A percentile compares a stretch with the other conserved stretches of the same genome.
phyloP scores from a whole-genome alignment of 73 alveolate species.

The Durusdinium trenchii region DNA sequence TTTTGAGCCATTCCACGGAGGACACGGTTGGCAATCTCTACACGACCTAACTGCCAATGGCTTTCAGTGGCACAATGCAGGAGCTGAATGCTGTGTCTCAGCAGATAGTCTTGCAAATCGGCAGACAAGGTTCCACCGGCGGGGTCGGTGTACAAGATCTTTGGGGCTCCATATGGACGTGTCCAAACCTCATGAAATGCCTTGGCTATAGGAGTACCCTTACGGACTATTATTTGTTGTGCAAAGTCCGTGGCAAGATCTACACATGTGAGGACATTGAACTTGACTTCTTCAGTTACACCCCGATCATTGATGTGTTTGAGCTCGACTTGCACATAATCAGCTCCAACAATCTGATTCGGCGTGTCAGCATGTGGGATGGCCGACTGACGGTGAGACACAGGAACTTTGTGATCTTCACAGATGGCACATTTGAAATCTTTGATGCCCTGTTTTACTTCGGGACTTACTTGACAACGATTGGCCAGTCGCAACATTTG shows the following conservation, averaged over 20 bases:
- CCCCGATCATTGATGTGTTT: neutral
- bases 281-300: neutral
- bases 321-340: constrained; percentile 40
- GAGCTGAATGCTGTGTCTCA: neutral
- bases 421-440: neutral
- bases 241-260: constrained; percentile 12
- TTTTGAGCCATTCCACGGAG: neutral
- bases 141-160: neutral
- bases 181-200: constrained; percentile 7
- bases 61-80: constrained; percentile 2
- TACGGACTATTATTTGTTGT: neutral
- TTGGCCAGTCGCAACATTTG: constrained; percentile 53
- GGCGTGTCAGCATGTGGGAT: neutral
- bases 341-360: constrained; percentile 6
- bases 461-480: neutral
- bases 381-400: neutral
- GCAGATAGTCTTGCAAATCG: neutral
- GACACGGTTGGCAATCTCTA: neutral
- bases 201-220: neutral
- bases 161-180: neutral
- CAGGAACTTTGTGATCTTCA: constrained; percentile 33
- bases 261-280: neutral
- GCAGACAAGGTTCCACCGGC: neutral
- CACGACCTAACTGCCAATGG: constrained; percentile 55
- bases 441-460: neutral